Evolutionary conservation across 257 asterid genomes (phyloP).

Genomic region (Haberlea rhodopensis): DNA sequence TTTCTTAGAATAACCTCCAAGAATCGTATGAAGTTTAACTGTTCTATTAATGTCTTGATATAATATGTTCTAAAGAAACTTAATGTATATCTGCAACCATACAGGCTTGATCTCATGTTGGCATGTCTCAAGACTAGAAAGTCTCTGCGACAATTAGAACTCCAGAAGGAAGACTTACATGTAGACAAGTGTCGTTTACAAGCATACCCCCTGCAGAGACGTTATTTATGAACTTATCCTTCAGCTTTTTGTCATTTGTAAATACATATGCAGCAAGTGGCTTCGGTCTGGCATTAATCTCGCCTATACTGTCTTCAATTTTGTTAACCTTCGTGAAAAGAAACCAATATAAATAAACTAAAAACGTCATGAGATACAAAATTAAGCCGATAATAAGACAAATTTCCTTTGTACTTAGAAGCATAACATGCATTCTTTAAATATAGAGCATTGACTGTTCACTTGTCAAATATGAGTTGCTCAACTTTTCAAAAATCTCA

Average conservation of each 20-base stretch:
- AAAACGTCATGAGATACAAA: constrained; percentile 17
- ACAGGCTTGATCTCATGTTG: too few relatives aligned
- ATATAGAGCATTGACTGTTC: not conserved
- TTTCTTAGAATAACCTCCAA: too few relatives aligned
- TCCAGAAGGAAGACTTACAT: constrained; percentile 46
- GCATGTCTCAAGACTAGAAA: not conserved
- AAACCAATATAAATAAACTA: constrained; percentile 3
- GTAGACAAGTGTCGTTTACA: constrained; percentile 65
- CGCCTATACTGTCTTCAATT: constrained; percentile 54
- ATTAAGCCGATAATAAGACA: not conserved
- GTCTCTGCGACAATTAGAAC: not conserved
- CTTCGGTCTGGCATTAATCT: constrained; percentile 65
- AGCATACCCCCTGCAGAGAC: constrained; percentile 77
- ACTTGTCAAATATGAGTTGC: not conserved
- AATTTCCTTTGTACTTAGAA: not conserved
- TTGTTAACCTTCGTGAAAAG: constrained; percentile 54
- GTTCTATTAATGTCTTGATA: too few relatives aligned
- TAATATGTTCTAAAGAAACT: too few relatives aligned
- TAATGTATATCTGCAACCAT: not conserved
- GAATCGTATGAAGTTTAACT: too few relatives aligned
- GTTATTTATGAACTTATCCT: constrained; percentile 51
- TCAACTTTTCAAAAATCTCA: not conserved
- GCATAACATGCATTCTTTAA: not conserved
- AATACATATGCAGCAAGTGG: constrained; percentile 94
- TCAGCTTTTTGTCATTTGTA: constrained; percentile 71